A percentile compares a stretch with the other conserved stretches of the same genome.
phyloP scores from a whole-genome alignment of 2,329 filamentous ascomycete genomes.

The Penicillium sp. region DNA sequence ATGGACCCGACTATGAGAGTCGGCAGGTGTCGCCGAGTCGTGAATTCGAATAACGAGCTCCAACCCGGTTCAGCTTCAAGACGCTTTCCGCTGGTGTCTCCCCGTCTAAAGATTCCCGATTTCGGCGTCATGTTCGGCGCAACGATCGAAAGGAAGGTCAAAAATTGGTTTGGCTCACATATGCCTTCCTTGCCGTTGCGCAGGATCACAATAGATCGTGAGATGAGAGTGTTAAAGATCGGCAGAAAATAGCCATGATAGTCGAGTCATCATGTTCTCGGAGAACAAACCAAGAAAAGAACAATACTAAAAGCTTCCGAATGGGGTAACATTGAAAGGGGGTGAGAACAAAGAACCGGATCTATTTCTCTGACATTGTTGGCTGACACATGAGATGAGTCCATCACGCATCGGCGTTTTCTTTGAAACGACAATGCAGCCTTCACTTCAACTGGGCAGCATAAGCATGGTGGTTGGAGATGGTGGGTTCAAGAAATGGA shows the following conservation, averaged over 20 bases:
- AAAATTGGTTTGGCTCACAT: not conserved
- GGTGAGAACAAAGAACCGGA: constrained; percentile 19
- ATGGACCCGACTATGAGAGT: constrained; percentile 54
- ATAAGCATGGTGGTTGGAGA: no score
- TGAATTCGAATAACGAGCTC: constrained; percentile 68
- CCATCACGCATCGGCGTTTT: not conserved
- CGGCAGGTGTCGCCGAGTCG: constrained; percentile 56
- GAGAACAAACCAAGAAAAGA: not conserved
- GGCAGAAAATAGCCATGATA: not conserved
- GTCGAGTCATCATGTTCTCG: not conserved
- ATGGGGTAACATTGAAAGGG: constrained; percentile 26
- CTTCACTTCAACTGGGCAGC: not conserved
- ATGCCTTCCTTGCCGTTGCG: not conserved
- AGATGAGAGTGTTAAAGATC: not conserved
- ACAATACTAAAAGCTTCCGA: constrained; percentile 19
- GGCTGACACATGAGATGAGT: constrained; percentile 2
- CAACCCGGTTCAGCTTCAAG: constrained; percentile 34
- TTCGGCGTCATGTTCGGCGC: not conserved
- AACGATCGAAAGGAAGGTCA: not conserved
- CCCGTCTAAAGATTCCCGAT: not conserved
- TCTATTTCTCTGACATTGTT: constrained; percentile 22
- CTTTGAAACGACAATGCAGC: not conserved
- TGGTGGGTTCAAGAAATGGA: not conserved
- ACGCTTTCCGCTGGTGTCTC: not conserved
- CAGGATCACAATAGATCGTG: not conserved